Percentiles rank a stretch among this genome's conserved stretches.
Evolutionary conservation across 441 rosid genomes (phyloP).

Genomic region (Populus tomentosa): DNA sequence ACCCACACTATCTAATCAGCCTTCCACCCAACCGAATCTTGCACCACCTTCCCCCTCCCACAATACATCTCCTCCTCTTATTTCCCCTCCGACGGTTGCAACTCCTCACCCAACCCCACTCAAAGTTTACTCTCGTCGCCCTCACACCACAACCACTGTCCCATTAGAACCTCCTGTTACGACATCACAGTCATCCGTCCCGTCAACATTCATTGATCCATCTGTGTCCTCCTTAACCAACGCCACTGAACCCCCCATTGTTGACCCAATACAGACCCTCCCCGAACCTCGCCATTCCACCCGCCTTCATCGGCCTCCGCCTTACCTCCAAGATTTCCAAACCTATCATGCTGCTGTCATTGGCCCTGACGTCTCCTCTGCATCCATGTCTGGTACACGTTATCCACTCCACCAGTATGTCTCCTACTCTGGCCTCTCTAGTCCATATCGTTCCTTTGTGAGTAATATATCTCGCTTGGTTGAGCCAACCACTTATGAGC

Average conservation of each 20-base stretch:
- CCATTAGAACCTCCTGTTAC: not conserved
- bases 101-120: no score
- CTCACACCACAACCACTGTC: not conserved
- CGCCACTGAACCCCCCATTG: no score
- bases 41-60: no score
- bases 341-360: not conserved
- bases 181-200: no score
- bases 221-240: no score
- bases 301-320: not conserved
- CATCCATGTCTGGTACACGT: not conserved
- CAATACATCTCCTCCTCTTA: no score
- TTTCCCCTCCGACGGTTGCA: no score
- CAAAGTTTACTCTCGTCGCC: not conserved
- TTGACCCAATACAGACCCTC: not conserved
- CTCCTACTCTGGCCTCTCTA: not conserved
- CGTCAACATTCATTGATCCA: no score
- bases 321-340: not conserved
- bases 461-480: not conserved
- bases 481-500: not conserved
- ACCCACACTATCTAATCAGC: no score
- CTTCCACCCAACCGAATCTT: no score
- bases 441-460: not conserved
- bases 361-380: not conserved
- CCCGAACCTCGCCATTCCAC: not conserved
- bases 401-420: constrained; percentile 1